Conservation (phyloP, 495 filamentous ascomycete genomes). For the Melanomma pulvis-pyrius region DNA sequence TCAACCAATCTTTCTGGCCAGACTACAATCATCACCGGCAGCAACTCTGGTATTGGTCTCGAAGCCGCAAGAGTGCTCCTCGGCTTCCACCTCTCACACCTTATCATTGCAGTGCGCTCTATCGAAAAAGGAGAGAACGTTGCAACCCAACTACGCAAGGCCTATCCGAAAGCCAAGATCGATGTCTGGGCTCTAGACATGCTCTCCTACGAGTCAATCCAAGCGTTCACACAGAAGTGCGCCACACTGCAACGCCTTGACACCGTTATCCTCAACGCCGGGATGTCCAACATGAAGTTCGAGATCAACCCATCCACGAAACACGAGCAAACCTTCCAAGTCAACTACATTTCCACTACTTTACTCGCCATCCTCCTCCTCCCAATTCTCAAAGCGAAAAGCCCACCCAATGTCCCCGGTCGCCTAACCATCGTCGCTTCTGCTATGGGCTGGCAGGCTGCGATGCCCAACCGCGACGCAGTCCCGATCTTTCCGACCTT, state of each 20-base stretch:
- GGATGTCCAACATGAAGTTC: conserved; percentile 29
- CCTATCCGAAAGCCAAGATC: background rate
- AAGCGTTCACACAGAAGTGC: conserved; percentile 42
- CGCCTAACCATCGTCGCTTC: conserved; percentile 20
- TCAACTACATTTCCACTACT: conserved; percentile 22
- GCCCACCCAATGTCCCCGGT: background rate
- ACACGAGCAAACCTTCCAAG: conserved; percentile 18
- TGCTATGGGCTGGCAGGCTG: conserved; percentile 13
- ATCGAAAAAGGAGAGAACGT: conserved; percentile 2
- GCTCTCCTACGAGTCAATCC: conserved; percentile 44
- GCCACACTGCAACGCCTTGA: conserved; percentile 46
- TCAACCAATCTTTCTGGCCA: conserved; percentile 5
- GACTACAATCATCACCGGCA: conserved; percentile 2
- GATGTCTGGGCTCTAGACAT: conserved; percentile 49
- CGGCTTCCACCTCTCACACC: background rate
- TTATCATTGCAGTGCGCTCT: conserved; percentile 2
- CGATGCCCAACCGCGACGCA: conserved; percentile 9
- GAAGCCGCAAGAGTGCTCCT: background rate
- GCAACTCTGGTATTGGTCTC: conserved; percentile 4
- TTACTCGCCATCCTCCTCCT: conserved; percentile 20
- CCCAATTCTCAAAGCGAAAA: conserved; percentile 7
- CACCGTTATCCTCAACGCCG: conserved; percentile 49
- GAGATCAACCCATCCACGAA: background rate
- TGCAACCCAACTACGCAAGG: background rate
- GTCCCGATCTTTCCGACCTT: conserved; percentile 4